Conservation (phyloP, 441 rosid genomes). For the Hura crepitans region DNA sequence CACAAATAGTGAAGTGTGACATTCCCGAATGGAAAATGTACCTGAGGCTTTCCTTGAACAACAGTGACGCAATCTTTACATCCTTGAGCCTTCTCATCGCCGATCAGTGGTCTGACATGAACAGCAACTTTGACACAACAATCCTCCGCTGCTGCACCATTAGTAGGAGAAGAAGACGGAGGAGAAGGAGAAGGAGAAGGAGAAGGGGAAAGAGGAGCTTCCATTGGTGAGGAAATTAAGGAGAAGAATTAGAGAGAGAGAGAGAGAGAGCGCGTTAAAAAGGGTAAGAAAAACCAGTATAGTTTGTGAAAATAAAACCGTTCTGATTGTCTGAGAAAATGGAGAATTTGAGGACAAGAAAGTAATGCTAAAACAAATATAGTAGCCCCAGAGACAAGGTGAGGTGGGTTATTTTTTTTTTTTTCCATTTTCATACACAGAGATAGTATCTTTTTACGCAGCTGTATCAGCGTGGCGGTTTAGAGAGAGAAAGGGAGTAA, state of each 20-base stretch:
- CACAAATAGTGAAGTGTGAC: neutral
- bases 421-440: no score
- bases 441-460: neutral
- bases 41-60: constrained; percentile 92
- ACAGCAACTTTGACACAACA: constrained; percentile 96
- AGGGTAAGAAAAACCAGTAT: constrained; percentile 21
- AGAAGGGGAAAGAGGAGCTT: constrained; percentile 35
- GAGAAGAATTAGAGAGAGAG: constrained; percentile 14
- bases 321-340: constrained; percentile 38
- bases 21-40: constrained; percentile 19
- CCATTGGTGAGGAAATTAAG: constrained; percentile 40
- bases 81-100: constrained; percentile 84
- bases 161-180: neutral
- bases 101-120: constrained; percentile 91
- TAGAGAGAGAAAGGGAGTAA: constrained; percentile 18
- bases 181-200: constrained; percentile 12
- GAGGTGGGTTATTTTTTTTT: neutral
- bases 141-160: constrained; percentile 47
- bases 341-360: constrained; percentile 38
- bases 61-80: constrained; percentile 94
- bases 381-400: constrained; percentile 15
- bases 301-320: constrained; percentile 21
- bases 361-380: constrained; percentile 38
- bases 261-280: constrained; percentile 1
- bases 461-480: neutral